These are phyloP conservation scores for Phytophthora pini DNA, from an alignment of 352 stramenopile species.

Conservation along the genomic window DNA sequence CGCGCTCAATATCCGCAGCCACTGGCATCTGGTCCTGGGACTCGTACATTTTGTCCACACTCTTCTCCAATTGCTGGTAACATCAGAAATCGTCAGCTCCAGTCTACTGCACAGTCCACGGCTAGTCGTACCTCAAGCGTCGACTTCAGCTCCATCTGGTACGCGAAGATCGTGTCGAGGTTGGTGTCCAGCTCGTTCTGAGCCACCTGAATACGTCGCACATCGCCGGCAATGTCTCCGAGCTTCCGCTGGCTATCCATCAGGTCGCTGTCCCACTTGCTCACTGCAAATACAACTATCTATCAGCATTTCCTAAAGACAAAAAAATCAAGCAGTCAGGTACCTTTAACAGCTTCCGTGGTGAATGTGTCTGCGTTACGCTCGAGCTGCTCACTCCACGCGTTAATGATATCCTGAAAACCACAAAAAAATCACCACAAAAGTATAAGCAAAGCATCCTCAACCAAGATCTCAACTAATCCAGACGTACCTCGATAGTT, in stretches of 20 bases:
- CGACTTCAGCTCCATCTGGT: constrained; percentile 90
- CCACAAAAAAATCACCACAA: not conserved
- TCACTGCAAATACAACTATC: constrained; percentile 52
- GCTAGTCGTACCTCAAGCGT: constrained; percentile 70
- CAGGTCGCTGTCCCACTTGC: constrained; percentile 83
- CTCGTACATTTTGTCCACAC: constrained; percentile 92
- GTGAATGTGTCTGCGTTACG: constrained; percentile 88
- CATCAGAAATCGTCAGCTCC: constrained; percentile 6
- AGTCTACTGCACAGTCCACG: not conserved
- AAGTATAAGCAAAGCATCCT: not conserved
- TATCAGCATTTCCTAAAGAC: not conserved
- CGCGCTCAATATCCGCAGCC: constrained; percentile 84
- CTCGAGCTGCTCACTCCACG: constrained; percentile 90
- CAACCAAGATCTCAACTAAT: not conserved
- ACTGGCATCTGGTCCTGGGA: constrained; percentile 86
- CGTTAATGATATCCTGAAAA: constrained; percentile 87
- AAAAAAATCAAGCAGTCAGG: constrained; percentile 1
- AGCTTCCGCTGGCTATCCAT: constrained; percentile 90
- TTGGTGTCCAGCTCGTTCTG: constrained; percentile 89
- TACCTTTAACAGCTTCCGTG: constrained; percentile 88
- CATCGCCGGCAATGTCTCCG: constrained; percentile 82
- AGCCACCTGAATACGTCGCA: constrained; percentile 84
- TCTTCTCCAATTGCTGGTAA: constrained; percentile 85
- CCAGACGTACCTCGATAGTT: constrained; percentile 70
- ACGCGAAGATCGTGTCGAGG: constrained; percentile 89